Evolutionary conservation across 2,329 filamentous ascomycete genomes (phyloP), one percentile per base, ranked within the genome.

Genomic region (Colletotrichum lini): DNA sequence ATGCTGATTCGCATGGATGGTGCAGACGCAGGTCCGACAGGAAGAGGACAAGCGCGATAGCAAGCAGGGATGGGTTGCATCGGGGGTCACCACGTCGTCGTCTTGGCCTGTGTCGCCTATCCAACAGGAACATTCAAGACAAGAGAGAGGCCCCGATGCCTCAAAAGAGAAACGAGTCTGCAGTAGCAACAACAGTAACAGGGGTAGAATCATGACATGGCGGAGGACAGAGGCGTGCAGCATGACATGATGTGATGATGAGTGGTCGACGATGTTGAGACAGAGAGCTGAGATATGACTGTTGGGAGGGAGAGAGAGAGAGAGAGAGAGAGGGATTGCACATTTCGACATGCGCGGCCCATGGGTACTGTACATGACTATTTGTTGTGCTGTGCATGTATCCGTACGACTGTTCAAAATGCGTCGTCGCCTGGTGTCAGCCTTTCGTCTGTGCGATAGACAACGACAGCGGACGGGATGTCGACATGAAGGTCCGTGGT

Each of bases 11-110:
- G 76, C 64, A 63, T 68, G 49, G 59, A 44, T 72, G 40, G 72
- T 76, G 76, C 73, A 80, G 79, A 83, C 78, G 82, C 82, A 84
- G 82, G 82, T 83, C 81, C 82, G 70, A 80, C 78, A 80, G 76
- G 77, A 84, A 80, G 74, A 72, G 80, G 82, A 78, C 79, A 83
- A 79, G 80, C 80, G 79, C 77, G 65, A 66, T 75, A 74, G 75
- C 65, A 65, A 74, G 69, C 52, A 65, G 42, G 73, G 70, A 66
- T 63, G 67, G 73, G 57, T 72, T 70, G 67, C 70, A 70, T 52
- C 52, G 53, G 63, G 63, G 52, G 58, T 56, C 50, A 56, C 67
- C 58, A 68, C 53, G 53, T 58, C 58, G 53, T 58, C 58, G 38
- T 54, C 58, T 63, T 58, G 56, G 40, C 56, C 45, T 49, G 52